These are phyloP conservation scores for Cladosporium austrohemisphaericum DNA, from an alignment of 2,329 filamentous ascomycete genomes.

Conservation along the genomic window DNA sequence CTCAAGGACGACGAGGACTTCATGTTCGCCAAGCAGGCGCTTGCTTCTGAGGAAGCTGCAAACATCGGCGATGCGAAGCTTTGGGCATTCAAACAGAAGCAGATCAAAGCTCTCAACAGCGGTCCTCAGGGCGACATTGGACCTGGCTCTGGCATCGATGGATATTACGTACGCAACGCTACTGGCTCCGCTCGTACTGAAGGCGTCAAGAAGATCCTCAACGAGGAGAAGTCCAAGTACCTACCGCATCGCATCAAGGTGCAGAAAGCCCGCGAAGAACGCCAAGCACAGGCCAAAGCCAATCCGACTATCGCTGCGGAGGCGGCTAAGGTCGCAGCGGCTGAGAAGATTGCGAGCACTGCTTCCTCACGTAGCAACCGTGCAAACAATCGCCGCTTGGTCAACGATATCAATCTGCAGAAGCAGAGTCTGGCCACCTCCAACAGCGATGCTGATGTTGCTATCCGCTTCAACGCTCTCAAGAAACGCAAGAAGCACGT, in stretches of 20 bases:
- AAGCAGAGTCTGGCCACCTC: constrained; percentile 66
- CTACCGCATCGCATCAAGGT: constrained; percentile 96
- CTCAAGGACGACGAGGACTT: constrained; percentile 69
- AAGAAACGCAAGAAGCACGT: constrained; percentile 99
- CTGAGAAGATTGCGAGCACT: constrained; percentile 77
- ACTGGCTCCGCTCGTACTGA: constrained; percentile 89
- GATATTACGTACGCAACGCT: constrained; percentile 78
- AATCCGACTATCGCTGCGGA: constrained; percentile 61
- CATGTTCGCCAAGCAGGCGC: constrained; percentile 50
- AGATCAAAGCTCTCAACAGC: constrained; percentile 66
- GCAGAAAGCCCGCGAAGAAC: constrained; percentile 83
- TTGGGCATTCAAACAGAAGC: constrained; percentile 70
- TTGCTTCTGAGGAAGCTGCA: constrained; percentile 46
- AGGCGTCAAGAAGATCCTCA: constrained; percentile 89
- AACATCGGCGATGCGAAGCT: constrained; percentile 56
- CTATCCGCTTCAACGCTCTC: constrained; percentile 95
- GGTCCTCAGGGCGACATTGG: constrained; percentile 53
- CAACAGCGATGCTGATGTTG: constrained; percentile 74
- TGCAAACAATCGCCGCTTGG: constrained; percentile 89
- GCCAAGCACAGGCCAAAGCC: constrained; percentile 70
- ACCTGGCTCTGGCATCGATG: constrained; percentile 54
- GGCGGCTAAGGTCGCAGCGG: constrained; percentile 62
- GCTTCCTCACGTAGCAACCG: constrained; percentile 90
- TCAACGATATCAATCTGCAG: constrained; percentile 92
- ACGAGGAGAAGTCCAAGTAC: constrained; percentile 97